A percentile compares a stretch with the other conserved stretches of the same genome.
phyloP scores from a whole-genome alignment of 441 rosid species.

The Aleurites moluccanus region DNA sequence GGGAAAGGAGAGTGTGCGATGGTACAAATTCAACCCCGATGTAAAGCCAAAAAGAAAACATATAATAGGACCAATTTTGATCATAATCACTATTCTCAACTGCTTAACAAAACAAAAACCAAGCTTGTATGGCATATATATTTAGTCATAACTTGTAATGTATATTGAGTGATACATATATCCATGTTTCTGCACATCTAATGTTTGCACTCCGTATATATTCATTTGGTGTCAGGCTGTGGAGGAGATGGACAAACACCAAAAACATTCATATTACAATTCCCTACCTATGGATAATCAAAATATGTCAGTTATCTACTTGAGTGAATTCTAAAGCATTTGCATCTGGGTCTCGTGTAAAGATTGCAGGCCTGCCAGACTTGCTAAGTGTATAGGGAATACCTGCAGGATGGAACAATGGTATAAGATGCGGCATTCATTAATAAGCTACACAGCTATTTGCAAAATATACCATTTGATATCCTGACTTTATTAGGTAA shows the following conservation, averaged over 20 bases:
- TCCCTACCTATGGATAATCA: neutral
- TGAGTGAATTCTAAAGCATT: constrained; percentile 92
- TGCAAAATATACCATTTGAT: neutral
- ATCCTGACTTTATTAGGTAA: neutral
- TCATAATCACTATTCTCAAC: neutral
- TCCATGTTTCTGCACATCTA: neutral
- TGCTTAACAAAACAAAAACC: neutral
- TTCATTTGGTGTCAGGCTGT: neutral
- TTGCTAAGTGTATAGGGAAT: constrained; percentile 76
- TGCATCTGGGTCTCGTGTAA: constrained; percentile 87
- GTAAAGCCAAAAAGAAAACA: neutral
- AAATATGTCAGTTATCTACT: constrained; percentile 30
- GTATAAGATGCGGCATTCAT: neutral
- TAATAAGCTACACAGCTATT: neutral
- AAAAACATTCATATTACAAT: neutral
- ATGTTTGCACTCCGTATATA: neutral
- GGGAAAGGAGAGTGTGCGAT: no score
- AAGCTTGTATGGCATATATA: neutral
- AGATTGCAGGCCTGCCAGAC: constrained; percentile 93
- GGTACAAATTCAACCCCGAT: no score
- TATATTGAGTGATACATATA: neutral
- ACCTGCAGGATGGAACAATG: constrained; percentile 40
- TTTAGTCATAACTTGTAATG: neutral
- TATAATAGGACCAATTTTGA: neutral
- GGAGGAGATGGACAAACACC: neutral